Evolutionary conservation across 2,329 filamentous ascomycete genomes (phyloP).

Genomic region (Pseudocercospora ulei): DNA sequence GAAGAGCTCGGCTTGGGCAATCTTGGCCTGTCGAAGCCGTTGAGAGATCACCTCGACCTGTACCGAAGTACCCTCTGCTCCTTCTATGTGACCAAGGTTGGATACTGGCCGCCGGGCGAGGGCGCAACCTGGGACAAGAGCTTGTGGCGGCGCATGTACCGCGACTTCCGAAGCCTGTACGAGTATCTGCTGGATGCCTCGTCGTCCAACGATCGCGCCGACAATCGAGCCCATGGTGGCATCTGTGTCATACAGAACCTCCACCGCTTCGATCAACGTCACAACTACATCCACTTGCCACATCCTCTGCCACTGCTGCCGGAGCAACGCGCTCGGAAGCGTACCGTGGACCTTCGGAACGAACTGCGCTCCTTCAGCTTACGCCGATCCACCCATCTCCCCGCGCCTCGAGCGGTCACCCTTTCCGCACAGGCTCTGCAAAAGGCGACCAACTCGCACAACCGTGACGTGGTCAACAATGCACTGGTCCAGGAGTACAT

Average conservation of each 20-base stretch:
- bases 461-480: constrained; percentile 35
- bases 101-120: constrained; percentile 58
- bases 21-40: constrained; percentile 53
- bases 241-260: constrained; percentile 62
- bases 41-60: constrained; percentile 58
- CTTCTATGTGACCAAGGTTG: constrained; percentile 58
- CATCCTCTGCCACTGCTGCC: constrained; percentile 62
- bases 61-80: constrained; percentile 60
- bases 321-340: constrained; percentile 28
- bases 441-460: constrained; percentile 42
- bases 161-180: constrained; percentile 63
- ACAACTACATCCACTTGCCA: constrained; percentile 51
- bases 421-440: constrained; percentile 45
- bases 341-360: constrained; percentile 25
- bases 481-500: constrained; percentile 58
- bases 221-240: constrained; percentile 46
- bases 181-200: constrained; percentile 58
- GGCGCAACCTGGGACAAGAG: constrained; percentile 48
- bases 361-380: constrained; percentile 11
- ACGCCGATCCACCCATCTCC: constrained; percentile 3
- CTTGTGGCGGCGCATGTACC: constrained; percentile 52
- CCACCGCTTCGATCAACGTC: constrained; percentile 54
- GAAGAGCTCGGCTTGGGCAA: constrained; percentile 58
- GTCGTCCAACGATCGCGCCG: constrained; percentile 32
- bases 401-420: constrained; percentile 27